phyloP scores from a whole-genome alignment of 768 basidiomycete species.

The Fistulinella prunicolor region DNA sequence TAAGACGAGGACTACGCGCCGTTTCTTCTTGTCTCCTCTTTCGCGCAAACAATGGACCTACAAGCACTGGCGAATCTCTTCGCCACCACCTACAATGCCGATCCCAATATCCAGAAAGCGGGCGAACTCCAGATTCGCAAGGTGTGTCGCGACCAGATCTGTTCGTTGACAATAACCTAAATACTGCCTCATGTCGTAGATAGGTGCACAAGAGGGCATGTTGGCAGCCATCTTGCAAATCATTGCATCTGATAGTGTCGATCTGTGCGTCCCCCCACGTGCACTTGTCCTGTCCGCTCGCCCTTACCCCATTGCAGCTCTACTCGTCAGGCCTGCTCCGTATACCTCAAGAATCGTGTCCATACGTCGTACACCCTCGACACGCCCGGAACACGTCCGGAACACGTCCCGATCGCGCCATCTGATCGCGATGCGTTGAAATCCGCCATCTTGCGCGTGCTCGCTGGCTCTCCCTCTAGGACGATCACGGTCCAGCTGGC shows the following conservation, averaged over 20 bases:
- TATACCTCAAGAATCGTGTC: slow-evolving; percentile 91
- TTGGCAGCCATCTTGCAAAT: slow-evolving; percentile 83
- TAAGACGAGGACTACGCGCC: too few relatives aligned
- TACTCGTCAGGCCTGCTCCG: slow-evolving; percentile 80
- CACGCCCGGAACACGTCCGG: slow-evolving; percentile 43
- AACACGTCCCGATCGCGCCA: slow-evolving; percentile 57
- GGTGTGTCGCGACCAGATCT: slow-evolving; percentile 37
- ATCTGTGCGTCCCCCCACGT: slow-evolving; percentile 61
- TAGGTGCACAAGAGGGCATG: slow-evolving; percentile 79
- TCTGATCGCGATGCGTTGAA: slow-evolving; percentile 77
- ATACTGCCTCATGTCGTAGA: slow-evolving; percentile 39
- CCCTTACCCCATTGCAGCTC: slow-evolving; percentile 41
- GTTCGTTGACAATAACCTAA: neutral
- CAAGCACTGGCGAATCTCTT: slow-evolving; percentile 76
- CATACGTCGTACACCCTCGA: slow-evolving; percentile 61
- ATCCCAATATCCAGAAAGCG: slow-evolving; percentile 83
- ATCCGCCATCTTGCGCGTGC: slow-evolving; percentile 60
- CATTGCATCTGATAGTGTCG: slow-evolving; percentile 72
- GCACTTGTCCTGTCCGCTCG: slow-evolving; percentile 18
- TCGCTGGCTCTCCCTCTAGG: slow-evolving; percentile 64
- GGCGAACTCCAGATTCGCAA: slow-evolving; percentile 87
- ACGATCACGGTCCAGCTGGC: slow-evolving; percentile 75
- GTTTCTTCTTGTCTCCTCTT: neutral
- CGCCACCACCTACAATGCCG: slow-evolving; percentile 73
- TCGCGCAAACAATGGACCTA: slow-evolving; percentile 54